A percentile compares a stretch with the other conserved stretches of the same genome.
phyloP scores from a whole-genome alignment of 2,329 filamentous ascomycete genomes.

The Cadophora sp. region DNA sequence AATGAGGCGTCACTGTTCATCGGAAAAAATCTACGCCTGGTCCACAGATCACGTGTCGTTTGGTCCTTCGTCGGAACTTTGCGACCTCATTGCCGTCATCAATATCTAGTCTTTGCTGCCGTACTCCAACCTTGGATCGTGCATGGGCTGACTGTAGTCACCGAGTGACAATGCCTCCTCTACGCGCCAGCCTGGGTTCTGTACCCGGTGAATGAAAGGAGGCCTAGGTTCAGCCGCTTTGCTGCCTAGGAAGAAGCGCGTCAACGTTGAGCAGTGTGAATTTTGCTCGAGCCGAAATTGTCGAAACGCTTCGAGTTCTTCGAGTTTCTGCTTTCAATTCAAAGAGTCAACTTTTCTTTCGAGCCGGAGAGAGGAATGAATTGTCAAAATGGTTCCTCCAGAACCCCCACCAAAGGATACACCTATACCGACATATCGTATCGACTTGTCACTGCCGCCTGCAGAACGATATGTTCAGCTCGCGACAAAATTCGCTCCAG shows the following conservation, averaged over 20 bases:
- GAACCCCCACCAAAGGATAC: neutral
- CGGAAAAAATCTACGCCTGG: neutral
- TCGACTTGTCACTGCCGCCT: conserved; percentile 62
- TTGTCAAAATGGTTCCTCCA: neutral
- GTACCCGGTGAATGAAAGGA: conserved; percentile 1
- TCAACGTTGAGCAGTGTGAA: neutral
- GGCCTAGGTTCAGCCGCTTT: neutral
- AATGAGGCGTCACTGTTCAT: neutral
- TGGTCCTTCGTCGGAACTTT: neutral
- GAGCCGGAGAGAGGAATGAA: too few species aligned
- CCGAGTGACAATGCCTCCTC: neutral
- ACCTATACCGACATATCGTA: conserved; percentile 50
- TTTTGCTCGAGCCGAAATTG: too few species aligned
- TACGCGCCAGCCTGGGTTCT: neutral
- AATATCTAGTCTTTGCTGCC: neutral
- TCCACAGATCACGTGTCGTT: neutral
- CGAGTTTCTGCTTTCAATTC: neutral
- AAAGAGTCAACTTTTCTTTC: too few species aligned
- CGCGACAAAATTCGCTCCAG: conserved; percentile 51
- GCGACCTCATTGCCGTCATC: neutral
- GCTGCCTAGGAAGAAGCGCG: conserved; percentile 1
- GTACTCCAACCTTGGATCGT: neutral
- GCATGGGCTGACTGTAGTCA: neutral
- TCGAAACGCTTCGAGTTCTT: neutral
- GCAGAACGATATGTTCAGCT: conserved; percentile 57